Evolutionary conservation across 441 rosid genomes (phyloP).

Genomic region (Erodium chrysanthum): DNA sequence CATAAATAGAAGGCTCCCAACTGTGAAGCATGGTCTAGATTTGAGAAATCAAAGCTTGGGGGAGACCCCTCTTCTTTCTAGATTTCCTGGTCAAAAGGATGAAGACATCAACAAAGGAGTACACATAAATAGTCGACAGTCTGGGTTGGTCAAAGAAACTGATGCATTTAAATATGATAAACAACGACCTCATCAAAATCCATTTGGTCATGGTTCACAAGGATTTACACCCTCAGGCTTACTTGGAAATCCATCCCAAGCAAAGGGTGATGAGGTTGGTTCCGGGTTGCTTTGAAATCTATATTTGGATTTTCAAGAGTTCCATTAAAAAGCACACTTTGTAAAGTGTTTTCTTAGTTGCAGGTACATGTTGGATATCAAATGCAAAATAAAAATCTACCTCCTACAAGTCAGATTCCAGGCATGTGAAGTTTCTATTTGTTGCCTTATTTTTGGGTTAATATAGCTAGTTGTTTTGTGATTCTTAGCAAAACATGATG

Average conservation of each 20-base stretch:
- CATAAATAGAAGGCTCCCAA: conserved; percentile 17
- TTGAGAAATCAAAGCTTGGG: conserved; percentile 16
- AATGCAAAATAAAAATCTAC: conserved; percentile 34
- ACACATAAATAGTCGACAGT: conserved; percentile 9
- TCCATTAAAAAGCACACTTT: neutral
- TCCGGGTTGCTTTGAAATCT: neutral
- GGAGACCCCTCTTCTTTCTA: conserved; percentile 21
- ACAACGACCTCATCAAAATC: neutral
- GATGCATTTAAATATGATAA: neutral
- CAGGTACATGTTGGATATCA: conserved; percentile 47
- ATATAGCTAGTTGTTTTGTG: neutral
- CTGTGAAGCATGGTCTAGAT: conserved; percentile 15
- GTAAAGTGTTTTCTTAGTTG: conserved; percentile 15
- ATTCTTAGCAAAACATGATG: neutral
- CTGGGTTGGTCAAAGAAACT: neutral
- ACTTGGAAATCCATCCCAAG: neutral
- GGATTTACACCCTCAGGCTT: neutral
- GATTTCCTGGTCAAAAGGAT: conserved; percentile 14
- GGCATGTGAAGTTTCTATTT: conserved; percentile 33
- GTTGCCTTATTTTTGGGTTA: conserved; percentile 4
- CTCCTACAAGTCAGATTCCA: conserved; percentile 42
- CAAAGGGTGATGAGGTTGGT: conserved; percentile 2
- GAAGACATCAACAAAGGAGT: conserved; percentile 14
- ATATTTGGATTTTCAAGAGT: neutral
- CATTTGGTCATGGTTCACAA: neutral